Evolutionary conservation across 441 rosid genomes (phyloP), one percentile per base, ranked within the genome.

Genomic region (Eutrema salsugineum): DNA sequence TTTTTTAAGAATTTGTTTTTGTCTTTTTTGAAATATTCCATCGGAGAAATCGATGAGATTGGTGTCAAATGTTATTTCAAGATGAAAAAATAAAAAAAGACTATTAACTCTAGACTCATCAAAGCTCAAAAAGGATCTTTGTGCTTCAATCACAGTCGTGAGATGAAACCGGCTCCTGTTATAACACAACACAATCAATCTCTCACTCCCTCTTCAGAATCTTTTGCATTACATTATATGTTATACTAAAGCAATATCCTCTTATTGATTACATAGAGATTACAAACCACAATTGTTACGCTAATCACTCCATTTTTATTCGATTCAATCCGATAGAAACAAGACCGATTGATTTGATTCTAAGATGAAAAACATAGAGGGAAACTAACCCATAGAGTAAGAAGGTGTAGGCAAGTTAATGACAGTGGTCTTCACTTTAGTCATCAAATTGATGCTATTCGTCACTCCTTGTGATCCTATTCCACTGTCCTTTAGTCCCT

Each of bases 401-500:
- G 97, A 86, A 47, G 99, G 97, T 70, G 86, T 58, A 7, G 98
- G 97, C 77, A 95, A 73, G 74, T 95, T 95, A 77, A 95, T 92
- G 63, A 95, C 98, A 1, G 94, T 89, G 82, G 82, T 89, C 87
- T 95, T 95, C 62, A 95, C 83, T 81, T 92, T 95, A 1, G 85
- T 83, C 99, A 94, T 94, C 94, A 94, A 84, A 75, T 86, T 86
- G 58, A 94, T 90, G 84, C 99, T 94, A 78, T 95, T 95, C 64
- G 98, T 90, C 60, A 95, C 82, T 36, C 98, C 99, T 69, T 95
- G 99, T 51, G 99, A 95, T 2, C 99, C 99, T 16, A 95, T 92
- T 35, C 99, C 99, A 67, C 98, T 95, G 68, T 95, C 99, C 81
- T 92, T 95, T 51, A 95, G 48, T 50, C 99, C 99, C 99, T 94